A percentile compares a stretch with the other conserved stretches of the same genome.
Evolutionary conservation across 768 basidiomycete genomes (phyloP).

Genomic region (Tubosaeta sp.): DNA sequence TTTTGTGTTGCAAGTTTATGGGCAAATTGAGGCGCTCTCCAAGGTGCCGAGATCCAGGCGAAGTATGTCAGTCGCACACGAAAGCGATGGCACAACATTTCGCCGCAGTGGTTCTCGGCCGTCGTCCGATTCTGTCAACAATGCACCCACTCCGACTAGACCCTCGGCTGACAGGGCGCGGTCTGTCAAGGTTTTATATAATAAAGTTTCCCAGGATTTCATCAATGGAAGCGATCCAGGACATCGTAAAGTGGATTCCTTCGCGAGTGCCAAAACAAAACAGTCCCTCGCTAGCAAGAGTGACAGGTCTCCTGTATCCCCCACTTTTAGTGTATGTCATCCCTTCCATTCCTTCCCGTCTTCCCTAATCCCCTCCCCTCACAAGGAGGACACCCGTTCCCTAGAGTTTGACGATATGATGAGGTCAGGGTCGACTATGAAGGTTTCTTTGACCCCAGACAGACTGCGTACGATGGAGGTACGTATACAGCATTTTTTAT

Average conservation of each 20-base stretch:
- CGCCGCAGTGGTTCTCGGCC: slow-evolving; percentile 28
- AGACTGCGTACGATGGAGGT: slow-evolving; percentile 93
- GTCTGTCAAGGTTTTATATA: slow-evolving; percentile 54
- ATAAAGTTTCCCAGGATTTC: slow-evolving; percentile 39
- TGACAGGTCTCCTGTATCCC: slow-evolving; percentile 33
- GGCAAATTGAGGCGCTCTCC: slow-evolving; percentile 69
- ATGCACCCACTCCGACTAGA: slow-evolving; percentile 32
- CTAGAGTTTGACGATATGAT: slow-evolving; percentile 94
- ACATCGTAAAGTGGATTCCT: slow-evolving; percentile 54
- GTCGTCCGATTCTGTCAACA: slow-evolving; percentile 39
- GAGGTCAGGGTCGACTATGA: slow-evolving; percentile 87
- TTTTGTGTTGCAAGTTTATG: slow-evolving; percentile 51
- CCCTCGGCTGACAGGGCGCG: slow-evolving; percentile 64
- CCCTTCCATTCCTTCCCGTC: slow-evolving; percentile 1
- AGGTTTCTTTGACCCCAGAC: slow-evolving; percentile 93
- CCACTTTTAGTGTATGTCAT: slow-evolving; percentile 32
- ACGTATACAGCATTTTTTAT: slow-evolving; percentile 31
- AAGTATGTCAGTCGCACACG: slow-evolving; percentile 67
- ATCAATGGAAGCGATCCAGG: slow-evolving; percentile 40
- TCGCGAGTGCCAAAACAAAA: slow-evolving; percentile 48
- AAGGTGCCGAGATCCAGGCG: slow-evolving; percentile 54
- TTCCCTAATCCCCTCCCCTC: slow-evolving; percentile 4
- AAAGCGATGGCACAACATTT: slow-evolving; percentile 44
- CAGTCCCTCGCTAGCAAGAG: slow-evolving; percentile 30
- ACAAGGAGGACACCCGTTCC: slow-evolving; percentile 51